These are phyloP conservation scores for Arthrobotrys entomopaga DNA, from an alignment of 2,329 filamentous ascomycete genomes.

Conservation along the genomic window DNA sequence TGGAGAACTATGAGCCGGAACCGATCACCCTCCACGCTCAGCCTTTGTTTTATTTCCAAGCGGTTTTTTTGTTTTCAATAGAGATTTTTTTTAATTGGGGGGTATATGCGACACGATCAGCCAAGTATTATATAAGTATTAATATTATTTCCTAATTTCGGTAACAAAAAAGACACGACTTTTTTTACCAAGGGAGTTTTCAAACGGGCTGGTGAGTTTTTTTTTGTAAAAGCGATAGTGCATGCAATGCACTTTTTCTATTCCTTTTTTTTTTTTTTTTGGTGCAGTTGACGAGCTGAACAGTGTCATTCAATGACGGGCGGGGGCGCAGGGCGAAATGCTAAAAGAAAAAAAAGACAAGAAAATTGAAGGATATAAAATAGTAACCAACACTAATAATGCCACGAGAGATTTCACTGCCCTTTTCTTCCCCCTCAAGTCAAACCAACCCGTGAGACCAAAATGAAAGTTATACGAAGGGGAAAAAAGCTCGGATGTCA, in stretches of 20 bases:
- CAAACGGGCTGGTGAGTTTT: slow-evolving; percentile 8
- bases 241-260: slow-evolving; percentile 59
- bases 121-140: background rate
- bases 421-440: background rate
- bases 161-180: background rate
- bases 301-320: slow-evolving; percentile 5
- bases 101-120: background rate
- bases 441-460: background rate
- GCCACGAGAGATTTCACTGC: slow-evolving; percentile 4
- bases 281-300: background rate
- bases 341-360: background rate
- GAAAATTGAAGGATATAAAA: too few relatives aligned
- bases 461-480: background rate
- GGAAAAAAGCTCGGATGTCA: slow-evolving; percentile 90
- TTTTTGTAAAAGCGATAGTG: slow-evolving; percentile 7
- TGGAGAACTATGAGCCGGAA: slow-evolving; percentile 20
- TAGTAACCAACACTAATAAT: slow-evolving; percentile 16
- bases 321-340: background rate
- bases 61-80: background rate
- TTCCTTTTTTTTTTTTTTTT: slow-evolving; percentile 59
- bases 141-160: slow-evolving; percentile 13
- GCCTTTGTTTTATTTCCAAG: background rate
- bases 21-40: background rate
- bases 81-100: background rate
- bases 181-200: background rate